phyloP scores from a whole-genome alignment of 176 grass and related monocot species.

The Aegilops speltoides region DNA sequence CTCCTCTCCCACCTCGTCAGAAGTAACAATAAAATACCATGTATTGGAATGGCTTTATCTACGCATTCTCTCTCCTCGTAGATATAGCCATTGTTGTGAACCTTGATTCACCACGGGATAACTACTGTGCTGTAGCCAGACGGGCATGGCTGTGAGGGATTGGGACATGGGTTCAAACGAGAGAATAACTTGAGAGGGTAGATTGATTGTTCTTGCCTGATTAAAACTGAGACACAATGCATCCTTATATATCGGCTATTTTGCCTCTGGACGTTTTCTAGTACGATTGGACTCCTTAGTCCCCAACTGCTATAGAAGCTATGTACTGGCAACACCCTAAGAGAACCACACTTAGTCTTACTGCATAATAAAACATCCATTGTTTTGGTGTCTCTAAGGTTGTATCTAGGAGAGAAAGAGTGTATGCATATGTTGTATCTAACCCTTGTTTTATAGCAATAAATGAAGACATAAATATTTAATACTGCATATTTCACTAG shows the following conservation, averaged over 20 bases:
- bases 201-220: no score
- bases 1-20: background rate
- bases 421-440: background rate
- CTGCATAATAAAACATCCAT: background rate
- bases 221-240: no score
- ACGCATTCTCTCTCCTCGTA: background rate
- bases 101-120: no score
- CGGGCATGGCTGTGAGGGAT: no score
- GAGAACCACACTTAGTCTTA: background rate
- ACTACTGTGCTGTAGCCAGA: no score
- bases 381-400: background rate
- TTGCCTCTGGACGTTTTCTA: no score
- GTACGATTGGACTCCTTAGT: no score
- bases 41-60: background rate
- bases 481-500: background rate
- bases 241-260: no score
- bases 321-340: background rate
- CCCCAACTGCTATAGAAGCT: background rate
- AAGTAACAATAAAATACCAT: background rate
- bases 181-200: no score
- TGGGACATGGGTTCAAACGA: no score
- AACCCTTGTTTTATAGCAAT: background rate
- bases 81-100: background rate
- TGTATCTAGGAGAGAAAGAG: background rate
- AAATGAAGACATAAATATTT: background rate